These are phyloP conservation scores for Xylaria sp. DNA, from an alignment of 2,329 filamentous ascomycete species.

Conservation along the genomic window DNA sequence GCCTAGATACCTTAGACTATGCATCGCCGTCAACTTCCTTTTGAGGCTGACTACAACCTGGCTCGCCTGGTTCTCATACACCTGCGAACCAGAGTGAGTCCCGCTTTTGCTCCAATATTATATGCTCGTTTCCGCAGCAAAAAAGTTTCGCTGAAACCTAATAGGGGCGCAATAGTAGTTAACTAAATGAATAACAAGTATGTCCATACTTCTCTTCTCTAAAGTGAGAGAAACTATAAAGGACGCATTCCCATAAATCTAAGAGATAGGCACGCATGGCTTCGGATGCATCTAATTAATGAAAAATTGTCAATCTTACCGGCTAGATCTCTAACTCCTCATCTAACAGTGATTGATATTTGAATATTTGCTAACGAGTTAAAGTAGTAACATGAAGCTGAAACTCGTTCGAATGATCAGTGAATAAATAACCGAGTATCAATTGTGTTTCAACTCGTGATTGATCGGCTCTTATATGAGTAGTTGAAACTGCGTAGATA, in stretches of 20 bases:
- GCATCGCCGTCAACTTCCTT: background rate
- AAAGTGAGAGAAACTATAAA: background rate
- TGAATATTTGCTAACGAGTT: background rate
- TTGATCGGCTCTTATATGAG: background rate
- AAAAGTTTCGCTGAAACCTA: background rate
- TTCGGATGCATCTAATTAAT: background rate
- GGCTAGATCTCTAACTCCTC: background rate
- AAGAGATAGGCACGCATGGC: background rate
- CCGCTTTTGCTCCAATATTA: background rate
- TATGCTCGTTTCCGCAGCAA: background rate
- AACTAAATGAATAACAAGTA: background rate
- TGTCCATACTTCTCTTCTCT: background rate
- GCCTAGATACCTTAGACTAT: background rate
- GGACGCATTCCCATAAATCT: background rate
- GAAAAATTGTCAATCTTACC: background rate
- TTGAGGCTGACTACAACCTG: background rate
- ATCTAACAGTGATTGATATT: background rate
- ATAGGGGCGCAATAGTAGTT: background rate
- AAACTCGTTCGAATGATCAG: background rate
- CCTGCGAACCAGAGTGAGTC: background rate
- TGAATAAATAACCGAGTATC: background rate
- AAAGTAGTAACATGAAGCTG: no score
- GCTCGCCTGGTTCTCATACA: background rate
- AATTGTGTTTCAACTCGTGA: conserved; percentile 3
- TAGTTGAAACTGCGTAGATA: background rate